Evolutionary conservation across 805 yeast species (phyloP).

Genomic region (Lipomyces yamadae): DNA sequence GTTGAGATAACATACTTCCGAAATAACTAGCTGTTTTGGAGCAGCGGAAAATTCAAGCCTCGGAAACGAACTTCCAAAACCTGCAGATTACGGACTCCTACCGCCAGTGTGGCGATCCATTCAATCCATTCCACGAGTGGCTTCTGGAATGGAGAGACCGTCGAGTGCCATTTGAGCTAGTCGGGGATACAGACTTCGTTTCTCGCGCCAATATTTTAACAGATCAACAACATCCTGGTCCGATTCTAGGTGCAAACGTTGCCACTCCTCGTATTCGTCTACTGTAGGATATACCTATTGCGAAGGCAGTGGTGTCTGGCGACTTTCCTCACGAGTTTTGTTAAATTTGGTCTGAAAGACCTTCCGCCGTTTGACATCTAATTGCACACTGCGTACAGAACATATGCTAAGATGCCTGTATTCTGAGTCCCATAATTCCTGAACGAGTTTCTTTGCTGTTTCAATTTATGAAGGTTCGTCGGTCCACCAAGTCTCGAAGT

Average conservation of each 20-base stretch:
- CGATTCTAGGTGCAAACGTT: neutral
- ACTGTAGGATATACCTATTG: neutral
- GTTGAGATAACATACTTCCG: too few species aligned
- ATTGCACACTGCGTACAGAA: neutral
- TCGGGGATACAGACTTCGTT: slow-evolving; percentile 5
- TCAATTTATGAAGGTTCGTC: neutral
- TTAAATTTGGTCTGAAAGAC: slow-evolving; percentile 4
- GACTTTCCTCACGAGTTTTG: slow-evolving; percentile 1
- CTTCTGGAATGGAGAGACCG: neutral
- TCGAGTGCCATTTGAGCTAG: slow-evolving; percentile 2
- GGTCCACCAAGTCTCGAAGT: neutral
- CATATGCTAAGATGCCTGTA: neutral
- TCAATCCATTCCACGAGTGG: too few species aligned
- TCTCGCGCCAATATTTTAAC: neutral
- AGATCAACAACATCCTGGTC: slow-evolving; percentile 5
- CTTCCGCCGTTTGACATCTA: slow-evolving; percentile 2
- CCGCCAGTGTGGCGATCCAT: too few species aligned
- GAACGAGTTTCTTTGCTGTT: slow-evolving; percentile 5
- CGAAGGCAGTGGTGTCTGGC: neutral
- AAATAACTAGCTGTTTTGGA: too few species aligned
- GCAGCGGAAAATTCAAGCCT: too few species aligned
- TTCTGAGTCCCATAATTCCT: slow-evolving; percentile 2
- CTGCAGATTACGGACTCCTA: too few species aligned
- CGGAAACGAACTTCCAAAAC: too few species aligned
- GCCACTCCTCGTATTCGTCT: slow-evolving; percentile 9